Percentiles rank a stretch among this genome's conserved stretches.
Evolutionary conservation across 192 early-diverging fungal species (phyloP).

Genomic region (Blastocladiella britannica): DNA sequence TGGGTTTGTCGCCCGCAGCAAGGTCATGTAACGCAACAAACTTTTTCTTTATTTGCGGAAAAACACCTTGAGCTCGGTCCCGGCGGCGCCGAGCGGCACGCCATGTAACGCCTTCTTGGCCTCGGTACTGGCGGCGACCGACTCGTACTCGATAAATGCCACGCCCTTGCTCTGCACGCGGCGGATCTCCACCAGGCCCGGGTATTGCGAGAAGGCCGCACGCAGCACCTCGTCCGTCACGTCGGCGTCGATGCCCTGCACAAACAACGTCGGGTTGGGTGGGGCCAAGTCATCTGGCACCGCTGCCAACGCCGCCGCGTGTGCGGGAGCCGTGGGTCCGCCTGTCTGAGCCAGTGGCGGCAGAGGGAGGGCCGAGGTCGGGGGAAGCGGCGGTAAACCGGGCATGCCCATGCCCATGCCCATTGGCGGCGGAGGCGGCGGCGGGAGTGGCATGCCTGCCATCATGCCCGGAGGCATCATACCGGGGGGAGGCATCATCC

Average conservation of each 20-base stretch:
- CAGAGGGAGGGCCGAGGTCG: background rate
- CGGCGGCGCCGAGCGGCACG: constrained; percentile 31
- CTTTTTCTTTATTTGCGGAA: constrained; percentile 59
- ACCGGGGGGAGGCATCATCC: constrained; percentile 18
- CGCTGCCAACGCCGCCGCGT: constrained; percentile 2
- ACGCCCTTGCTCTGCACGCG: constrained; percentile 78
- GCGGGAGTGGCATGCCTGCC: background rate
- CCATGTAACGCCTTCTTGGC: constrained; percentile 53
- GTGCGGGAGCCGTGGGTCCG: background rate
- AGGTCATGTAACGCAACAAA: too few species aligned
- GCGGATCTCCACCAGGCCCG: constrained; percentile 91
- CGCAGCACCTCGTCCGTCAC: constrained; percentile 38
- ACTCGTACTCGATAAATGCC: constrained; percentile 90
- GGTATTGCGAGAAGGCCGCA: constrained; percentile 57
- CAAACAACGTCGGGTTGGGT: constrained; percentile 84
- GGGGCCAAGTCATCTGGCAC: constrained; percentile 53
- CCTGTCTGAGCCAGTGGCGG: constrained; percentile 9
- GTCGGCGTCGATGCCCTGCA: constrained; percentile 64
- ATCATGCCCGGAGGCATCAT: constrained; percentile 36
- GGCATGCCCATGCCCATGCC: background rate
- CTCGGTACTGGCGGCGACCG: constrained; percentile 54
- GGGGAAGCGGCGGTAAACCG: background rate
- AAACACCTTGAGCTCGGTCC: constrained; percentile 58
- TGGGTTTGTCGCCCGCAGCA: too few species aligned
- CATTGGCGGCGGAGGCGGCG: background rate